Percentiles rank a stretch among this genome's conserved stretches.
These are phyloP conservation scores for Daldinia decipiens DNA, from an alignment of 495 filamentous ascomycete genomes.

Conservation along the genomic window DNA sequence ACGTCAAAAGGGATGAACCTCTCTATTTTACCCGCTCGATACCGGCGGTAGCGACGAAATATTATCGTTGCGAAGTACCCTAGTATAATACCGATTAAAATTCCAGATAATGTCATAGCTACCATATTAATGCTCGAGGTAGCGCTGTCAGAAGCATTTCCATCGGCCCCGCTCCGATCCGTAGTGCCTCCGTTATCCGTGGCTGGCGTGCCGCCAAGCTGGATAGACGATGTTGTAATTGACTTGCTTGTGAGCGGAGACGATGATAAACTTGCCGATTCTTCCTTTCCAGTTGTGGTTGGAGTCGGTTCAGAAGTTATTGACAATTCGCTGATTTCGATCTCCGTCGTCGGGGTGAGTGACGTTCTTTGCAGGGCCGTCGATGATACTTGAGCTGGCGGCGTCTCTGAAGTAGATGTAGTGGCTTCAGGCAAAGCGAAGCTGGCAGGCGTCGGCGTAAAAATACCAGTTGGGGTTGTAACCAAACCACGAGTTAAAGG, in stretches of 20 bases:
- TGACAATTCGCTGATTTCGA: background rate
- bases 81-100: constrained; percentile 45
- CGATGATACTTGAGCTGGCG: background rate
- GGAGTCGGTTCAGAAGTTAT: background rate
- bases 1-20: constrained; percentile 26
- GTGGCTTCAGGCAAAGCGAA: background rate
- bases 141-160: constrained; percentile 8
- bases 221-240: background rate
- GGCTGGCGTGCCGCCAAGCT: background rate
- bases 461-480: background rate
- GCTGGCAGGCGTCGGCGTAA: background rate
- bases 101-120: constrained; percentile 47
- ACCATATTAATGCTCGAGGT: constrained; percentile 44
- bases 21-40: constrained; percentile 36
- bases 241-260: background rate
- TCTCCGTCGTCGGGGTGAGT: background rate
- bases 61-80: constrained; percentile 37
- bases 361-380: background rate
- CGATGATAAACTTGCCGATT: background rate
- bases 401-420: background rate
- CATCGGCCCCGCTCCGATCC: background rate
- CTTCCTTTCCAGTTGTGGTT: background rate
- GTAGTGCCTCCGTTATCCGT: background rate
- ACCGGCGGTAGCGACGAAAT: constrained; percentile 43
- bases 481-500: constrained; percentile 36